Conservation (phyloP, 2,329 filamentous ascomycete genomes). For the Colletotrichum lini region DNA sequence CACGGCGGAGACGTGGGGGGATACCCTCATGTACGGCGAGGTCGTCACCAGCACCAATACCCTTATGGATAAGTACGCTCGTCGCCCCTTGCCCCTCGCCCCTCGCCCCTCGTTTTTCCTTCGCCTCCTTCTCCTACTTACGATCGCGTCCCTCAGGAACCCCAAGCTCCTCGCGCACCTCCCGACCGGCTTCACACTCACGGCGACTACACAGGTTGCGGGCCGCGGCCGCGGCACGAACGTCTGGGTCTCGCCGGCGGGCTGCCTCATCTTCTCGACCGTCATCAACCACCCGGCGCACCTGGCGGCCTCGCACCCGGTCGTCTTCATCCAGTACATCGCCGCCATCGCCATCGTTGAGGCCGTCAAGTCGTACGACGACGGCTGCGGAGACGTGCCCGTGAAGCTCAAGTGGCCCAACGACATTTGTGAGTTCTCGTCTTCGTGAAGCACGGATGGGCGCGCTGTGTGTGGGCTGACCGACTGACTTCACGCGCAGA, state of each 20-base stretch:
- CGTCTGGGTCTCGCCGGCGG: constrained; percentile 93
- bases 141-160: constrained; percentile 68
- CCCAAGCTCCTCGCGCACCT: constrained; percentile 80
- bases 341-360: constrained; percentile 89
- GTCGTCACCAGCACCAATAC: constrained; percentile 96
- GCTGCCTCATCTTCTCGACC: constrained; percentile 88
- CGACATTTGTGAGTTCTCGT: constrained; percentile 78
- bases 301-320: constrained; percentile 79
- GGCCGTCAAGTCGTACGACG: constrained; percentile 84
- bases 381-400: constrained; percentile 80
- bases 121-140: background rate
- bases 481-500: constrained; percentile 57
- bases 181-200: constrained; percentile 88
- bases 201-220: constrained; percentile 89
- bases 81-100: background rate
- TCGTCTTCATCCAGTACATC: constrained; percentile 95
- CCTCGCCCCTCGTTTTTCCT: no score
- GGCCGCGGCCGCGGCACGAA: constrained; percentile 91
- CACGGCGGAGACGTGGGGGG: constrained; percentile 79
- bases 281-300: constrained; percentile 87
- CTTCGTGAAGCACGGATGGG: no score
- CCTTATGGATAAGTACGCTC: constrained; percentile 83
- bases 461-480: background rate
- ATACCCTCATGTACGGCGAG: constrained; percentile 86
- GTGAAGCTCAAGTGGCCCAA: constrained; percentile 98